Evolutionary conservation across 2,329 filamentous ascomycete genomes (phyloP).

Genomic region (Xylariales sp.): DNA sequence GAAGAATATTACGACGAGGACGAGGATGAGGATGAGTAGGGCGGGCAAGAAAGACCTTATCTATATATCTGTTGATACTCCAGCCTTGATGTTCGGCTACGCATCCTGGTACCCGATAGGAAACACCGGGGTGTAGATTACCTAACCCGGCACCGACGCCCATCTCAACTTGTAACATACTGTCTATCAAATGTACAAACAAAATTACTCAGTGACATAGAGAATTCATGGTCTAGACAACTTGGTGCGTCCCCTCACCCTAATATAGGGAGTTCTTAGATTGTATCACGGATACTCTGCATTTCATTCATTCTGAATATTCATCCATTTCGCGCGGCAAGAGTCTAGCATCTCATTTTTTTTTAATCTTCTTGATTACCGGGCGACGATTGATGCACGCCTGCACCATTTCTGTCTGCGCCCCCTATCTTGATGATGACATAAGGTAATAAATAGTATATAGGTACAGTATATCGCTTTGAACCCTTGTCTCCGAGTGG

Average conservation of each 20-base stretch:
- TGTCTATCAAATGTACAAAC: constrained; percentile 34
- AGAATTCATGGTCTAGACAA: not conserved
- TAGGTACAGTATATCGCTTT: constrained; percentile 36
- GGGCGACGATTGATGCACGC: constrained; percentile 26
- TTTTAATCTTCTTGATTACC: constrained; percentile 26
- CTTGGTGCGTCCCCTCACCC: not conserved
- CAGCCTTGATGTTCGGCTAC: not conserved
- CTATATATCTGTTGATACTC: constrained; percentile 14
- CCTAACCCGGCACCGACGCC: not conserved
- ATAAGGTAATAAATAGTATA: constrained; percentile 26
- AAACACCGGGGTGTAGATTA: not conserved
- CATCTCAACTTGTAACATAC: constrained; percentile 32
- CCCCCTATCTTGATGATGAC: constrained; percentile 34
- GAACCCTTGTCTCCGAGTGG: constrained; percentile 4
- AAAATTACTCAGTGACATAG: constrained; percentile 2
- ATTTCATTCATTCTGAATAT: constrained; percentile 24
- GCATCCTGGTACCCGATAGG: constrained; percentile 1
- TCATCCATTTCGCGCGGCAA: not conserved
- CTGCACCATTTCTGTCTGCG: constrained; percentile 20
- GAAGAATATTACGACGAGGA: constrained; percentile 69
- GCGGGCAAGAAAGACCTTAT: constrained; percentile 33
- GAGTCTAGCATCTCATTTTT: constrained; percentile 12
- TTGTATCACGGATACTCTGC: constrained; percentile 19
- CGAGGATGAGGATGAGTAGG: constrained; percentile 68
- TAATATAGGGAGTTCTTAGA: not conserved